Base-by-base conservation (phyloP, 257 asterid genomes). In the Solanum chiquidenum region DNA sequence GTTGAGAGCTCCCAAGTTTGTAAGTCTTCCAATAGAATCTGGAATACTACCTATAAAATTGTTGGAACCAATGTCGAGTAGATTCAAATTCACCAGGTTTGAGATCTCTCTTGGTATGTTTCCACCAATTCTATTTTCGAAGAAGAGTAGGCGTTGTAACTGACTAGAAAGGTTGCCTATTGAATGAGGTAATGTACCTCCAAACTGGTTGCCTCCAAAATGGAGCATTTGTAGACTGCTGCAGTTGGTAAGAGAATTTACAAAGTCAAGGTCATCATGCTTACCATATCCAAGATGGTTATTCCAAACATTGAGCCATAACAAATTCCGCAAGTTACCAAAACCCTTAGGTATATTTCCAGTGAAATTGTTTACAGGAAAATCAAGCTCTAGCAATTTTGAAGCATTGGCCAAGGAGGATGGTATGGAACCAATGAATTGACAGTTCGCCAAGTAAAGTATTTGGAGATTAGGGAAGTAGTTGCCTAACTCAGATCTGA, bases 371-470 rank as follows among this genome's bases (percentile, higher is more conserved):
- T 92, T 93, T 21, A 11, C 34, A 14, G 75, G 83, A 23, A 91
- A 20, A 9, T 92, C 95, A 71, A 93, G 69, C 84, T 40, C 79
- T 7, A 18, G 72, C 85, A 91, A 92, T 3, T 88, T 87, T 10
- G 93, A 86, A 84, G 91, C 91, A 83, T 93, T 91, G 73, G 94
- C 83, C 73, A 90, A 62, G n/a, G 94, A 91, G 42, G 86, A 75
- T 9, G 94, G 94, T 58, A 92, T 88, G 5, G 86, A 9, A 7
- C 94, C 93, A 10, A 86, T 83, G 87, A 93, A 92, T 46, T 82
- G 87, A 62, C 92, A 91, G 31, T 62, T 60, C 14, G 88, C 91
- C 87, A 92, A 62, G 88, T 86, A 88, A 27, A 91, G 71, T 31
- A 64, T 74, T 31, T 73, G 86, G 62, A 91, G 90, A 6, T 86